These are phyloP conservation scores for Clathrus columnatus DNA, from an alignment of 768 basidiomycete genomes.

Conservation along the genomic window DNA sequence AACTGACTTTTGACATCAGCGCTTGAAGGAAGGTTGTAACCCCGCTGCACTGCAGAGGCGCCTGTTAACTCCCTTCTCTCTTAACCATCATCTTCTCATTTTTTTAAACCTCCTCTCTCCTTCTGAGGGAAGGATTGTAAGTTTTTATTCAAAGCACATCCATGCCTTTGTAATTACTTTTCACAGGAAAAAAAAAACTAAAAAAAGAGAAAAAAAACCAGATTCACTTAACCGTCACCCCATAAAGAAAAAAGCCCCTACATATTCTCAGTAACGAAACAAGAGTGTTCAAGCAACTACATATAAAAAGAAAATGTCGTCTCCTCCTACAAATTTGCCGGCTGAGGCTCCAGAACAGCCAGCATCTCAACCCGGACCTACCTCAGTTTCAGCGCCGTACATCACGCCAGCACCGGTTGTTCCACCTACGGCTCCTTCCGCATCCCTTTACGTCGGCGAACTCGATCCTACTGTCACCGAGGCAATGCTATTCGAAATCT, in stretches of 20 bases:
- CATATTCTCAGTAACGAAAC: slow-evolving; percentile 38
- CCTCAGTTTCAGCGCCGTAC: slow-evolving; percentile 52
- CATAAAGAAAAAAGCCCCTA: slow-evolving; percentile 18
- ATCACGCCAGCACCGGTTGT: slow-evolving; percentile 39
- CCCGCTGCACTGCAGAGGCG: not conserved
- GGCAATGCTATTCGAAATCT: slow-evolving; percentile 99
- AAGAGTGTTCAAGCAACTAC: slow-evolving; percentile 8
- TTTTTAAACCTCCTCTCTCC: slow-evolving; percentile 10
- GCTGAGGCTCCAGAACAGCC: slow-evolving; percentile 22
- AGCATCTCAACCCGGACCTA: slow-evolving; percentile 23
- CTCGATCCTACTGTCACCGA: slow-evolving; percentile 97
- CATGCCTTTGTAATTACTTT: not conserved
- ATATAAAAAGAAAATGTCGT: slow-evolving; percentile 32
- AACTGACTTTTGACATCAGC: no score
- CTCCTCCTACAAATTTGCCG: slow-evolving; percentile 24
- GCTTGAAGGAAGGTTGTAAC: slow-evolving; percentile 5
- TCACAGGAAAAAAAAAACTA: slow-evolving; percentile 10
- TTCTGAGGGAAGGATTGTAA: slow-evolving; percentile 10
- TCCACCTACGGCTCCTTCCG: slow-evolving; percentile 65
- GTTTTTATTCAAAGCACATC: not conserved
- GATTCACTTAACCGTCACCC: slow-evolving; percentile 13
- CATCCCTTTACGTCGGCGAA: slow-evolving; percentile 98
- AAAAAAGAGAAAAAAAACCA: slow-evolving; percentile 9
- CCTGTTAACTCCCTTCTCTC: slow-evolving; percentile 1
- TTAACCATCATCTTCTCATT: slow-evolving; percentile 7